Percentiles rank a stretch among this genome's conserved stretches.
phyloP scores from a whole-genome alignment of 192 early-diverging fungal genomes.

The Endogone sp. region DNA sequence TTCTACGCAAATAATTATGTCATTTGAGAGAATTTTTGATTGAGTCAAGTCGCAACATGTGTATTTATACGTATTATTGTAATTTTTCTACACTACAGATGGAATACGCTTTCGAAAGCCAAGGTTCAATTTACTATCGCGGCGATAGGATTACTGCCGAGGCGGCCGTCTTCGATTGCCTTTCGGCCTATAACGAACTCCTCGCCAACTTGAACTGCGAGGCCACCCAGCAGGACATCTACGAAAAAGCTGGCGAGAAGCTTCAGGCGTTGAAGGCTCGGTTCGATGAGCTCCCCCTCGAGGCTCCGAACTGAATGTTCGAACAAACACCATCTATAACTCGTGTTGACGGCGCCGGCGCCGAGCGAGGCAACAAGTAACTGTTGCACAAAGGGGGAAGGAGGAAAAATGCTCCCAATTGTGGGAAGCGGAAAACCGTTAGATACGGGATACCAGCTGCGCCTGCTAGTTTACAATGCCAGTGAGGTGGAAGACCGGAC shows the following conservation, averaged over 20 bases:
- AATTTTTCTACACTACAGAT: slow-evolving; percentile 4
- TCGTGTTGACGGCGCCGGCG: background rate
- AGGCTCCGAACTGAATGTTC: background rate
- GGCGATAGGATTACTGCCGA: slow-evolving; percentile 16
- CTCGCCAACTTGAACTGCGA: slow-evolving; percentile 9
- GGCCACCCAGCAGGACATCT: background rate
- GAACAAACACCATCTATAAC: background rate
- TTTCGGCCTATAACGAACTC: slow-evolving; percentile 16
- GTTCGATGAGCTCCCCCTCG: background rate
- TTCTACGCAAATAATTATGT: background rate
- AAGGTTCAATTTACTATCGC: slow-evolving; percentile 28
- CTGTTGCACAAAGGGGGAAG: background rate
- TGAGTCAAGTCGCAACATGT: too few species aligned
- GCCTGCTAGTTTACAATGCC: background rate
- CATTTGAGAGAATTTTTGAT: background rate
- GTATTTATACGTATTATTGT: background rate
- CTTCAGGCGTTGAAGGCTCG: background rate
- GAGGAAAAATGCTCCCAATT: background rate
- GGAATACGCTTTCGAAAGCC: slow-evolving; percentile 25
- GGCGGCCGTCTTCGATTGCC: slow-evolving; percentile 14
- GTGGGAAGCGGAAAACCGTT: background rate
- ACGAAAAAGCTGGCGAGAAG: background rate
- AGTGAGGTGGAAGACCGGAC: background rate
- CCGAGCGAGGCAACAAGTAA: background rate
- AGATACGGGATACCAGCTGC: background rate